These are phyloP conservation scores for Pharus latifolius DNA, from an alignment of 176 grass and related monocot species.

Conservation along the genomic window DNA sequence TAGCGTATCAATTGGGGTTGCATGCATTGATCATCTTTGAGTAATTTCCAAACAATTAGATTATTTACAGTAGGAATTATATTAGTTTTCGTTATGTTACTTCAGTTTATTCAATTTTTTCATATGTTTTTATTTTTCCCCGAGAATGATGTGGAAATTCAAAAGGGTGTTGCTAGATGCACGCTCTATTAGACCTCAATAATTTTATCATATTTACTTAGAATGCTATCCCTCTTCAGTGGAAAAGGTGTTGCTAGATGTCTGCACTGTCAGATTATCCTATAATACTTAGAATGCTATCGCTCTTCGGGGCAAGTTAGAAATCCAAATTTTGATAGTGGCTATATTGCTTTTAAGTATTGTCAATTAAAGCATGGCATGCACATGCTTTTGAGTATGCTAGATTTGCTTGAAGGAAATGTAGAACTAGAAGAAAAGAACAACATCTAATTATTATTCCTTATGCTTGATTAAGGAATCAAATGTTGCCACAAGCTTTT, in stretches of 20 bases:
- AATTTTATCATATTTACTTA: not conserved
- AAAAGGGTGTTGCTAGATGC: not conserved
- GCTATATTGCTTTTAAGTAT: not conserved
- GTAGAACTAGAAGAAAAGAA: not conserved
- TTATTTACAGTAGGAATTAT: too few relatives aligned
- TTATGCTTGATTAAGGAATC: not conserved
- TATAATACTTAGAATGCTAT: too few relatives aligned
- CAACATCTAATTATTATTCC: not conserved
- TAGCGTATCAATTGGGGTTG: not conserved
- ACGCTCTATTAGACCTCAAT: not conserved
- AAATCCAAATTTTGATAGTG: not conserved
- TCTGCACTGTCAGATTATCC: too few relatives aligned
- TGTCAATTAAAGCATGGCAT: too few relatives aligned
- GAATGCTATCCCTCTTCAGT: not conserved
- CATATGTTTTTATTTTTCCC: not conserved
- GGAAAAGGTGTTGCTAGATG: too few relatives aligned
- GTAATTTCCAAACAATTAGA: not conserved
- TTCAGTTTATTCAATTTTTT: not conserved
- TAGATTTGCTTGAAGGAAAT: slow-evolving; percentile 12
- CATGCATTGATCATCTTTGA: not conserved
- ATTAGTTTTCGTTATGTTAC: not conserved
- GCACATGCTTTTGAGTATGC: not conserved
- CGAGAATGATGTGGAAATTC: not conserved
- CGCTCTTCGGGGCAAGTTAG: not conserved
- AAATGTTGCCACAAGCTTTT: not conserved